Evolutionary conservation across 495 filamentous ascomycete species (phyloP).

Genomic region (Penicillium herquei): DNA sequence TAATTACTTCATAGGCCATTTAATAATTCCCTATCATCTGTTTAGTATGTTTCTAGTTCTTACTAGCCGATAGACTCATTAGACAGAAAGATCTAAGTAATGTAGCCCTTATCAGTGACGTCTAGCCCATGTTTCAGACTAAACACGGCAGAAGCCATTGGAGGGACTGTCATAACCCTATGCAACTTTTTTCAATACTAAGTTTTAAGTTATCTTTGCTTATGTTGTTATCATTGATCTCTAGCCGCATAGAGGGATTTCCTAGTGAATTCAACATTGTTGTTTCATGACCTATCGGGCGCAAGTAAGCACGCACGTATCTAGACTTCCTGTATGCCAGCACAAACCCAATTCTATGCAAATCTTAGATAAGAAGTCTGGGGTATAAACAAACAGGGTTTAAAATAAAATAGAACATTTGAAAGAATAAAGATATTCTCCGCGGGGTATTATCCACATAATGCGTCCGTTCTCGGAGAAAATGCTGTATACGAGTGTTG

Average conservation of each 20-base stretch:
- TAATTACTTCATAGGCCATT: not conserved
- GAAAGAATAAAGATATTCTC: not conserved
- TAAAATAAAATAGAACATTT: not conserved
- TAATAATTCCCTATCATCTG: not conserved
- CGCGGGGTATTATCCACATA: not conserved
- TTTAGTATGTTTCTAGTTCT: not conserved
- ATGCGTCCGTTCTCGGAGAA: conserved; percentile 10
- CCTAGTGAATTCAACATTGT: too few species aligned
- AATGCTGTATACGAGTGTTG: not conserved
- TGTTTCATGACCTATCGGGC: too few species aligned
- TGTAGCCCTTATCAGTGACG: not conserved
- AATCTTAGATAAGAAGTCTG: not conserved
- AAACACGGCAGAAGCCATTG: too few species aligned
- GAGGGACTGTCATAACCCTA: too few species aligned
- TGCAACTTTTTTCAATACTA: too few species aligned
- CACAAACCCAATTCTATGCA: not conserved
- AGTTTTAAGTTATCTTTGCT: too few species aligned
- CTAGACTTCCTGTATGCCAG: too few species aligned
- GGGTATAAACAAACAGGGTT: not conserved
- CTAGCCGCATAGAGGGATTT: too few species aligned
- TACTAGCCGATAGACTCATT: too few species aligned
- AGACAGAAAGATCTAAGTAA: too few species aligned
- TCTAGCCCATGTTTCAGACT: not conserved
- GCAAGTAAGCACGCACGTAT: too few species aligned
- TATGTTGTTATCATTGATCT: too few species aligned